Evolutionary conservation across 2,329 filamentous ascomycete genomes (phyloP).

Genomic region (Fusarium succisae): DNA sequence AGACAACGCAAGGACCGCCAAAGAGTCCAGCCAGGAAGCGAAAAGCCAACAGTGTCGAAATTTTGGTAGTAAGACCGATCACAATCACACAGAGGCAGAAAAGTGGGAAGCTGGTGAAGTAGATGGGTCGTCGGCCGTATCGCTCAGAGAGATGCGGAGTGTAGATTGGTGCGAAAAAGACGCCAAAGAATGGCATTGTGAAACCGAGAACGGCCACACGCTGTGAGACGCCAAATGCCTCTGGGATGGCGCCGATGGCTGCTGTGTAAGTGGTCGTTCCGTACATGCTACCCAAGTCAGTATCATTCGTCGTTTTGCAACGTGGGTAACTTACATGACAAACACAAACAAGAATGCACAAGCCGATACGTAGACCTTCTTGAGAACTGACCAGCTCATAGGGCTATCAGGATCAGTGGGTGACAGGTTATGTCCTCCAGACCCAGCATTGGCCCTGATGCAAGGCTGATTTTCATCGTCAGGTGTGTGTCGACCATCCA

Average conservation of each 20-base stretch:
- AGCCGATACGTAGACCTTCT: background rate
- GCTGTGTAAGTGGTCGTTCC: background rate
- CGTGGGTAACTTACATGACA: background rate
- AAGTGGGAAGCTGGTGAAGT: background rate
- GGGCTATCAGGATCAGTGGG: background rate
- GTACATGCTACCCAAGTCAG: background rate
- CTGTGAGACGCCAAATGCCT: background rate
- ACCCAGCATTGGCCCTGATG: background rate
- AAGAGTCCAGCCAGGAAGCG: background rate
- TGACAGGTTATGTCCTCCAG: background rate
- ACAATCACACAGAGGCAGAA: background rate
- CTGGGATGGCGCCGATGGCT: background rate
- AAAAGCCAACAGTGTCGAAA: background rate
- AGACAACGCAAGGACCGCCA: background rate
- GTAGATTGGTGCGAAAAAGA: background rate
- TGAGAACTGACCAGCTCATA: background rate
- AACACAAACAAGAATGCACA: background rate
- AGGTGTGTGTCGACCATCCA: background rate
- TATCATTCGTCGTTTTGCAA: accelerated
- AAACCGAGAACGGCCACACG: background rate
- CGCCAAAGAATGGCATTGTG: background rate
- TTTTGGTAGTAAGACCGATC: background rate
- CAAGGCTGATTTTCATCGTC: background rate
- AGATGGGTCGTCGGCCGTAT: background rate
- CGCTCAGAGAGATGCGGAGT: background rate